Conservation (phyloP, 106 monocot species). For the Dioscorea dumetorum region DNA sequence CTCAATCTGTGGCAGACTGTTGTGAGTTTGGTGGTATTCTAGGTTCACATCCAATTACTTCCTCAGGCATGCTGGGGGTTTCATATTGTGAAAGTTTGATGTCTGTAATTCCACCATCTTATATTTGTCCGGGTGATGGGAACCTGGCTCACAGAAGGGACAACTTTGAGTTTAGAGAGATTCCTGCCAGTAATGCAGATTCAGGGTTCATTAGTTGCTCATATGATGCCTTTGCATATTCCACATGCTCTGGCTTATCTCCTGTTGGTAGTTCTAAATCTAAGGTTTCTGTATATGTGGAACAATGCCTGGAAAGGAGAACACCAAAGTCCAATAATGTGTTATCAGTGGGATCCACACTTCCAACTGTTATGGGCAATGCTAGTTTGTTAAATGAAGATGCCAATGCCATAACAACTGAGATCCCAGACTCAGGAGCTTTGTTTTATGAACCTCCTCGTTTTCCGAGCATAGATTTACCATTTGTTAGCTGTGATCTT, state of each 20-base stretch:
- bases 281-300: constrained; percentile 5
- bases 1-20: constrained; percentile 8
- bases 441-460: constrained; percentile 87
- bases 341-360: constrained; percentile 13
- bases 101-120: constrained; percentile 28
- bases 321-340: constrained; percentile 2
- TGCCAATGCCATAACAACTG: not conserved
- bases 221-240: constrained; percentile 13
- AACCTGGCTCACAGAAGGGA: constrained; percentile 2
- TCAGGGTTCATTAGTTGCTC: constrained; percentile 25
- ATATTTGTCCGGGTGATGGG: constrained; percentile 22
- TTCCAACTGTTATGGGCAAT: constrained; percentile 9
- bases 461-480: constrained; percentile 76
- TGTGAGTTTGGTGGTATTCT: constrained; percentile 13
- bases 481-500: constrained; percentile 89
- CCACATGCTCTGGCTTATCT: constrained; percentile 8
- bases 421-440: constrained; percentile 25
- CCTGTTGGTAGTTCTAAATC: constrained; percentile 4
- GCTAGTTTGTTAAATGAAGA: constrained; percentile 21
- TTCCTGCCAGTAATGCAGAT: constrained; percentile 15
- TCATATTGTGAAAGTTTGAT: constrained; percentile 23
- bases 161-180: not conserved
- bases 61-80: constrained; percentile 22
- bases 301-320: constrained; percentile 17
- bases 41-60: constrained; percentile 16